Evolutionary conservation across 257 asterid genomes (phyloP).

Genomic region (Misopates orontium): DNA sequence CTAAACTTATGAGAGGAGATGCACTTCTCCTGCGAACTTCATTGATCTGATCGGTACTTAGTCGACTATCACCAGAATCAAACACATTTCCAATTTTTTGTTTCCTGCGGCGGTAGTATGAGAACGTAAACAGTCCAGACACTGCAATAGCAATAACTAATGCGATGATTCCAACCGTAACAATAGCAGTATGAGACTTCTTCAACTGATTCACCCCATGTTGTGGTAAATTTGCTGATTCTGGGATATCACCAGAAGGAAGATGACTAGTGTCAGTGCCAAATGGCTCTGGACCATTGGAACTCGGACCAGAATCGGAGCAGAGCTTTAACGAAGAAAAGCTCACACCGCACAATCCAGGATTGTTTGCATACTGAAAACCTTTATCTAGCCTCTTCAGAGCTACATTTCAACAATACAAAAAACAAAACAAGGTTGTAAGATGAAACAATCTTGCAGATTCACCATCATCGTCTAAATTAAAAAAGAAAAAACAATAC

Average conservation of each 20-base stretch:
- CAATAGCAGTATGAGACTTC: constrained; percentile 47
- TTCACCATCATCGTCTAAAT: neutral
- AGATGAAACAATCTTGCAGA: neutral
- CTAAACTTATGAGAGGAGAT: constrained; percentile 84
- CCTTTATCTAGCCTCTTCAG: constrained; percentile 81
- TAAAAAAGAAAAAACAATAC: constrained; percentile 37
- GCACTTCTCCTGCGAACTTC: constrained; percentile 67
- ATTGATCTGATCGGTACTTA: constrained; percentile 63
- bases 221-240: constrained; percentile 65
- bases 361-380: constrained; percentile 74
- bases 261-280: constrained; percentile 51
- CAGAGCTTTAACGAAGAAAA: constrained; percentile 56
- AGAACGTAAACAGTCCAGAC: constrained; percentile 55
- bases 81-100: constrained; percentile 72
- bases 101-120: constrained; percentile 72
- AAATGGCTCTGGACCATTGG: constrained; percentile 67
- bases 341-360: constrained; percentile 68
- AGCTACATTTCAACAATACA: constrained; percentile 46
- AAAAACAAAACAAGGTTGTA: constrained; percentile 10
- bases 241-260: constrained; percentile 76
- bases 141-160: constrained; percentile 40
- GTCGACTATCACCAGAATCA: constrained; percentile 58
- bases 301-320: constrained; percentile 41
- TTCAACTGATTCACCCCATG: constrained; percentile 35
- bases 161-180: constrained; percentile 45